A percentile compares a stretch with the other conserved stretches of the same genome.
phyloP scores from a whole-genome alignment of 1,284 basidiomycete genomes.

The Ustilago cynodontis region DNA sequence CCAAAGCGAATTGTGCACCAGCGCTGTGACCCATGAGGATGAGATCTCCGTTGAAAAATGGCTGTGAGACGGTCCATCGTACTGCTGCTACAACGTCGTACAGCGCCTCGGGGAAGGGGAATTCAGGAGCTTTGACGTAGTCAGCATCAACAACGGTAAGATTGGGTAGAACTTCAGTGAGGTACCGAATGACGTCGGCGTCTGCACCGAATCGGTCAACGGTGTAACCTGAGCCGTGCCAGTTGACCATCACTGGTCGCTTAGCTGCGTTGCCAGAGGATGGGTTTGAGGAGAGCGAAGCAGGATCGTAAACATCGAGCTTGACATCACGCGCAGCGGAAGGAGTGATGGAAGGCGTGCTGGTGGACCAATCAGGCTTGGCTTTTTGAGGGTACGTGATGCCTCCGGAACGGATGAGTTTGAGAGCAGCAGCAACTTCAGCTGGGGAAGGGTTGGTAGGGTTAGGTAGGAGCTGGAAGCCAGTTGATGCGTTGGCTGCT shows the following conservation, averaged over 20 bases:
- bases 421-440: constrained; percentile 27
- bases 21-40: constrained; percentile 39
- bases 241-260: constrained; percentile 39
- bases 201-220: constrained; percentile 39
- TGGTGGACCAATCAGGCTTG: constrained; percentile 21
- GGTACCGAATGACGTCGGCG: constrained; percentile 28
- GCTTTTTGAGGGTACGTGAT: constrained; percentile 27
- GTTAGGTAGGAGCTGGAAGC: constrained; percentile 33
- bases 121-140: constrained; percentile 45
- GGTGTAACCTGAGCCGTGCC: constrained; percentile 43
- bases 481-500: constrained; percentile 21
- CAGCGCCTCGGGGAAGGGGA: constrained; percentile 37
- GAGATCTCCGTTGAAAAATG: constrained; percentile 42
- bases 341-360: constrained; percentile 12
- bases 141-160: constrained; percentile 40
- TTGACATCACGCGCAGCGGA: constrained; percentile 20
- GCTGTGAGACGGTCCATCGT: constrained; percentile 30
- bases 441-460: constrained; percentile 20
- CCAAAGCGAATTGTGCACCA: constrained; percentile 34
- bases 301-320: constrained; percentile 23
- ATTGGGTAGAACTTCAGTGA: constrained; percentile 24
- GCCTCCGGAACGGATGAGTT: constrained; percentile 28
- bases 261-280: neutral
- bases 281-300: constrained; percentile 7
- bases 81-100: constrained; percentile 34